Evolutionary conservation across 1,284 basidiomycete genomes (phyloP).

Genomic region (Veloboletus limbatus): DNA sequence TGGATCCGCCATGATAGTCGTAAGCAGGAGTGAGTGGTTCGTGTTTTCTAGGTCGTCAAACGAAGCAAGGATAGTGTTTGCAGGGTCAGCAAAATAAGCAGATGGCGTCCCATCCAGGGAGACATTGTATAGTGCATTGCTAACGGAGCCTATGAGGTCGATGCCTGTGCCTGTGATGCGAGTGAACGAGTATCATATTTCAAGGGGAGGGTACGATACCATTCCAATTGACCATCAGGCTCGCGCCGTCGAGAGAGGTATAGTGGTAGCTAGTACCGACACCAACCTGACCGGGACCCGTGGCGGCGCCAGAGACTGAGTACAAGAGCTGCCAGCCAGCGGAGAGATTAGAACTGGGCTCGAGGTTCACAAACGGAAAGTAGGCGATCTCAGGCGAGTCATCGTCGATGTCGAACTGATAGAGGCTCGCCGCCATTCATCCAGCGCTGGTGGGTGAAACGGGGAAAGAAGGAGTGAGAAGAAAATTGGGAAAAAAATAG

Average conservation of each 20-base stretch:
- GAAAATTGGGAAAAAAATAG: slow-evolving; percentile 2
- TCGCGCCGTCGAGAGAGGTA: slow-evolving; percentile 55
- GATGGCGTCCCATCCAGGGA: slow-evolving; percentile 43
- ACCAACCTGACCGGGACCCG: slow-evolving; percentile 43
- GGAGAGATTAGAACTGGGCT: slow-evolving; percentile 42
- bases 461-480: slow-evolving; percentile 11
- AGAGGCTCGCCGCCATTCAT: slow-evolving; percentile 54
- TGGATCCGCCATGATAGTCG: slow-evolving; percentile 37
- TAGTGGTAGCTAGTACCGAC: slow-evolving; percentile 57
- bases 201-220: slow-evolving; percentile 39
- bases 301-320: slow-evolving; percentile 46
- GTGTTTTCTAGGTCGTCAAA: slow-evolving; percentile 41
- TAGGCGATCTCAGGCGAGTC: slow-evolving; percentile 64
- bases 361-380: slow-evolving; percentile 51
- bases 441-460: slow-evolving; percentile 19
- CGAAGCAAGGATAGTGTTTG: slow-evolving; percentile 41
- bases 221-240: slow-evolving; percentile 54
- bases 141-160: slow-evolving; percentile 46
- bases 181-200: slow-evolving; percentile 1
- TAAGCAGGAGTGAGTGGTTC: slow-evolving; percentile 47
- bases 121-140: slow-evolving; percentile 43
- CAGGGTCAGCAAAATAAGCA: slow-evolving; percentile 22
- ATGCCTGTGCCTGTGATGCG: slow-evolving; percentile 51
- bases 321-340: slow-evolving; percentile 68
- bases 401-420: slow-evolving; percentile 58